phyloP scores from a whole-genome alignment of 2,329 filamentous ascomycete genomes.

The Exophiala xenobiotica region DNA sequence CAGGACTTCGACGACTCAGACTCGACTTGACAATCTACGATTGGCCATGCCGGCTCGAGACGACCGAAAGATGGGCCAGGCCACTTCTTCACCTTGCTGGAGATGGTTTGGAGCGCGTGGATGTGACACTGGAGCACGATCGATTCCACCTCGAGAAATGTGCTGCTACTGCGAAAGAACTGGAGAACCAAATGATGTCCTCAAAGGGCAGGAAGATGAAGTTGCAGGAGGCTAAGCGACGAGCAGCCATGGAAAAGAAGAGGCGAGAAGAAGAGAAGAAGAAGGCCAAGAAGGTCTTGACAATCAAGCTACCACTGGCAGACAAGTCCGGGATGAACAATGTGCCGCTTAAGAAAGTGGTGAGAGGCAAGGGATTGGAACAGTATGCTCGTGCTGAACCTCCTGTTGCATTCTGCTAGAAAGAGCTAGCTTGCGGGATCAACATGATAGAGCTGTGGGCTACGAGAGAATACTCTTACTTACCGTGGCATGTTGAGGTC shows the following conservation, averaged over 20 bases:
- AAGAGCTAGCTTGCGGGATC: neutral
- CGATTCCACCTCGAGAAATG: slow-evolving; percentile 19
- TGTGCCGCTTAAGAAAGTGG: slow-evolving; percentile 18
- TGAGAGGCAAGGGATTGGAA: slow-evolving; percentile 23
- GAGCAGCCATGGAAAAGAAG: slow-evolving; percentile 20
- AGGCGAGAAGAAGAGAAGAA: slow-evolving; percentile 14
- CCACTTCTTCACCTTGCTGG: slow-evolving; percentile 20
- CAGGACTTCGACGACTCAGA: slow-evolving; percentile 17
- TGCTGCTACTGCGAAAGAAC: slow-evolving; percentile 9
- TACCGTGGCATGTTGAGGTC: too few relatives aligned
- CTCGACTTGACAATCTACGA: slow-evolving; percentile 26
- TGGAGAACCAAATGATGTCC: slow-evolving; percentile 30
- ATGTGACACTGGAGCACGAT: slow-evolving; percentile 22
- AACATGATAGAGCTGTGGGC: neutral
- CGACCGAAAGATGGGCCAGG: slow-evolving; percentile 19
- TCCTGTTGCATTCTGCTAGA: slow-evolving; percentile 15
- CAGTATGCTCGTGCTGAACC: slow-evolving; percentile 18
- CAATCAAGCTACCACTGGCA: slow-evolving; percentile 14
- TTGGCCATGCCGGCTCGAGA: slow-evolving; percentile 28
- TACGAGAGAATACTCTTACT: too few relatives aligned
- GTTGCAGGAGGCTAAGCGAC: slow-evolving; percentile 11
- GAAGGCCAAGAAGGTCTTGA: slow-evolving; percentile 30
- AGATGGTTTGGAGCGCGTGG: slow-evolving; percentile 22
- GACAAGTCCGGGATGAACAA: slow-evolving; percentile 4
- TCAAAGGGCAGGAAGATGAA: slow-evolving; percentile 23